Percentiles rank a stretch among this genome's conserved stretches.
These are phyloP conservation scores for Chlorella sorokiniana DNA, from an alignment of 139 green algal genomes.

Conservation along the genomic window DNA sequence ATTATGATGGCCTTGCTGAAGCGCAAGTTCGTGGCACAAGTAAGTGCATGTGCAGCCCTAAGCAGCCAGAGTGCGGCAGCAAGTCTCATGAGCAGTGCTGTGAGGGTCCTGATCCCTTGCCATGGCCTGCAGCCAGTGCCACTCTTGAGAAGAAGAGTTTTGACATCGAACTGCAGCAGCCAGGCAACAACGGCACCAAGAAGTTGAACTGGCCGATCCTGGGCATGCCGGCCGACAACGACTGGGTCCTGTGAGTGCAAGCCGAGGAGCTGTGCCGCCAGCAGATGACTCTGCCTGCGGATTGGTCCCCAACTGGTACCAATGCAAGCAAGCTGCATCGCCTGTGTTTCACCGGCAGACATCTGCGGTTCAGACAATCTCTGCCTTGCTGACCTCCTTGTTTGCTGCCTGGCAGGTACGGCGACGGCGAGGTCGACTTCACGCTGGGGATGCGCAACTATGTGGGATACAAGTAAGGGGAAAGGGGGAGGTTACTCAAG, in stretches of 20 bases:
- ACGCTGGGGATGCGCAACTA: slow-evolving; percentile 59
- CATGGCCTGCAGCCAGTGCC: slow-evolving; percentile 13
- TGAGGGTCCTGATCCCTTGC: not conserved
- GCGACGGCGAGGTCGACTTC: slow-evolving; percentile 45
- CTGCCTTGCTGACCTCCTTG: not conserved
- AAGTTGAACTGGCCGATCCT: slow-evolving; percentile 37
- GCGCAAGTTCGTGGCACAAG: slow-evolving; percentile 5
- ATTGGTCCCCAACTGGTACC: too few species aligned
- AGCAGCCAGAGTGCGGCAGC: too few species aligned
- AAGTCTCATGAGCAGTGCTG: too few species aligned
- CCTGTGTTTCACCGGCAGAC: too few species aligned
- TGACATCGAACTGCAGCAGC: slow-evolving; percentile 27
- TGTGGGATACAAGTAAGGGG: slow-evolving; percentile 40
- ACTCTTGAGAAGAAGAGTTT: slow-evolving; percentile 54
- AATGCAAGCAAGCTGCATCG: too few species aligned
- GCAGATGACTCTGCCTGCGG: too few species aligned
- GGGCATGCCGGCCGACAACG: slow-evolving; percentile 53
- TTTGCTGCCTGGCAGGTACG: slow-evolving; percentile 18
- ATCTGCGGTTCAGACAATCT: too few species aligned
- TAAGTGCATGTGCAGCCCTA: too few species aligned
- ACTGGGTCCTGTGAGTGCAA: slow-evolving; percentile 55
- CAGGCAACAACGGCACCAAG: not conserved
- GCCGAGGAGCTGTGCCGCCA: too few species aligned
- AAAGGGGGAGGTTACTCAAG: not conserved
- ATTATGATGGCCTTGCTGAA: slow-evolving; percentile 36